Base-by-base conservation (phyloP, 495 filamentous ascomycete species). In the Penicillium tannophilum region DNA sequence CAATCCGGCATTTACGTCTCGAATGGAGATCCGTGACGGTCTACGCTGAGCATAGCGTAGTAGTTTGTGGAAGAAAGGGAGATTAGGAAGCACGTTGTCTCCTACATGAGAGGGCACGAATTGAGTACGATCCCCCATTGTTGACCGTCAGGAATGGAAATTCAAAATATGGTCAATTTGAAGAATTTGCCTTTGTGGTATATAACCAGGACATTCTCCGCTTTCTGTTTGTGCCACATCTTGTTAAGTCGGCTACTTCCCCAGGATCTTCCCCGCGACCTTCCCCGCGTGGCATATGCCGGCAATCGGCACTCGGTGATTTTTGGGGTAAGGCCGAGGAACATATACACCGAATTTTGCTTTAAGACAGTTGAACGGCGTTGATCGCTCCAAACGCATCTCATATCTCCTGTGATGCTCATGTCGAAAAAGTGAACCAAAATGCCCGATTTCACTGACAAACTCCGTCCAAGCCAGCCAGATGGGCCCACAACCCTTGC, bases 401-500 rank as follows among this genome's bases (percentile, higher is more conserved):
- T 10, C 6, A 12, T 36, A 36, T 36, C 9, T 2, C 1, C 33
- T 36, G 33, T 36, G 33, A 36, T 36, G 42, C 20, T 45, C 9
- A 5, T 12, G 6, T 24, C 19, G 12, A 24, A 47, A 24, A 49
- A 31, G 33, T 33, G 33, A 24, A 56, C 20, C 20, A 68, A 24
- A 8, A 79, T 80, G 78, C 63, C 69, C 3, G 78, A 82, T 63
- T 82, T 82, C 60, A 75, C 75, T 2, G 77, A 78, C 55, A 63
- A 67, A 20, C 72, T 82, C 23, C 73, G 72, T 45, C 78, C 78
- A 26, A 64, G 60, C 6, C 64, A 75, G 17, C 70, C 69, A 58
- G 56, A 64, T 55, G 78, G 76, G 20, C 65, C 73, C 1, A 65
- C 64, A 14, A 74, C 72, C 6, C 72, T 82, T 10, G 63, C 64